phyloP scores from a whole-genome alignment of 2,329 filamentous ascomycete species.

The Hymenoscyphus albidus region DNA sequence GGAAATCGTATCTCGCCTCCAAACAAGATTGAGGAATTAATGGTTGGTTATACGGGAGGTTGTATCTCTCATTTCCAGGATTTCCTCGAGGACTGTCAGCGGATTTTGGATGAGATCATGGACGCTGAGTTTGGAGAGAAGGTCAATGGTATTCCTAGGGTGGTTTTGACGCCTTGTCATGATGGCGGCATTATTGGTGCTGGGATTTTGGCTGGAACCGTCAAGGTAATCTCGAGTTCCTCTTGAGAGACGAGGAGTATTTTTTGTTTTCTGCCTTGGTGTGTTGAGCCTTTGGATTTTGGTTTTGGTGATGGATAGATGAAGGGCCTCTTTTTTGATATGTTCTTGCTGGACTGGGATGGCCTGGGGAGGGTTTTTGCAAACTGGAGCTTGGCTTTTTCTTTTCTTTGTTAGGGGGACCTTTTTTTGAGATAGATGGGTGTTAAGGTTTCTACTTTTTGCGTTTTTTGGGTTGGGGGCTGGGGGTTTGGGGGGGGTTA shows the following conservation, averaged over 20 bases:
- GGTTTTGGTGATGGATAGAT: too few species aligned
- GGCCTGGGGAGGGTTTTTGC: too few species aligned
- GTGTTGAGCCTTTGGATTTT: too few species aligned
- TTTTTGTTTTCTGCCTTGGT: too few species aligned
- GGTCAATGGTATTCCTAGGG: conserved; percentile 34
- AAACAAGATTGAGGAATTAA: conserved; percentile 52
- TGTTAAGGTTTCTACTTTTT: too few species aligned
- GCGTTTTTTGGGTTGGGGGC: too few species aligned
- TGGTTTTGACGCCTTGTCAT: conserved; percentile 53
- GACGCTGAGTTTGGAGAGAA: conserved; percentile 37
- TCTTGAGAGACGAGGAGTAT: not conserved
- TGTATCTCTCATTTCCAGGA: conserved; percentile 78
- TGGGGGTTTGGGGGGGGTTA: too few species aligned
- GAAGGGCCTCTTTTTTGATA: too few species aligned
- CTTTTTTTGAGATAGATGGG: too few species aligned
- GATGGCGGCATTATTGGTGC: conserved; percentile 60
- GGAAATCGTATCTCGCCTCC: not conserved
- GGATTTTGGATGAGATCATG: conserved; percentile 58
- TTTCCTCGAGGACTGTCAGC: conserved; percentile 66
- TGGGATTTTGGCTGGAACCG: conserved; percentile 51
- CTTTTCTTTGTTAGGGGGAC: too few species aligned
- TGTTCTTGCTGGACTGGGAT: too few species aligned
- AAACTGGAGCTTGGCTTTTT: too few species aligned
- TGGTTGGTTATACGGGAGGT: conserved; percentile 75
- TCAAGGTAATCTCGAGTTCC: conserved; percentile 9